Percentiles rank a stretch among this genome's conserved stretches.
Evolutionary conservation across 2,329 filamentous ascomycete genomes (phyloP).

Genomic region (Penicillium sp.): DNA sequence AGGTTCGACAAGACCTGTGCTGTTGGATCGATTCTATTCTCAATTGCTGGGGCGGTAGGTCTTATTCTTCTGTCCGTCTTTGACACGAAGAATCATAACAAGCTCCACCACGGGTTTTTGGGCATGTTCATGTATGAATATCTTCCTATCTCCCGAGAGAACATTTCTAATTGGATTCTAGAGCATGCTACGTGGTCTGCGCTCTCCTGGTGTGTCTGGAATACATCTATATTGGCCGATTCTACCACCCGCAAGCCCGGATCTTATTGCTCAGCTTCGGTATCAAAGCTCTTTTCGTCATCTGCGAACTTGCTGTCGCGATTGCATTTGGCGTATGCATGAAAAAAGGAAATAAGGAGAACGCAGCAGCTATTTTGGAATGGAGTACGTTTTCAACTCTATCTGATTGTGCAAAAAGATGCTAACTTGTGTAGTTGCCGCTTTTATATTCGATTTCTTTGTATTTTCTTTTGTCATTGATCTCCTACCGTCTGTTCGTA

Average conservation of each 20-base stretch:
- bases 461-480: conserved; percentile 9
- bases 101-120: conserved; percentile 6
- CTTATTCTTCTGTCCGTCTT: conserved; percentile 8
- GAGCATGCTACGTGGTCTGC: conserved; percentile 6
- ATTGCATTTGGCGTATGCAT: conserved; percentile 7
- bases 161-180: not conserved
- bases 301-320: conserved; percentile 6
- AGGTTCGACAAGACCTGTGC: conserved; percentile 8
- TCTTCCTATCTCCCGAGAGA: not conserved
- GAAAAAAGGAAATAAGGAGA: not conserved
- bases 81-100: conserved; percentile 3
- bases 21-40: conserved; percentile 7
- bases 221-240: conserved; percentile 10
- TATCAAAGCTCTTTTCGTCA: conserved; percentile 3
- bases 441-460: conserved; percentile 9
- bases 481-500: conserved; percentile 10
- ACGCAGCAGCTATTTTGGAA: conserved; percentile 6
- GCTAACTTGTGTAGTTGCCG: conserved; percentile 7
- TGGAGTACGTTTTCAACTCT: conserved; percentile 3
- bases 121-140: conserved; percentile 7
- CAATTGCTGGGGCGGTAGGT: conserved; percentile 5
- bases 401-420: not conserved
- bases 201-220: conserved; percentile 10
- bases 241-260: conserved; percentile 6
- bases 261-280: conserved; percentile 8